phyloP scores from a whole-genome alignment of 1,139 yeast species.

The Debaryomycetaceae sp. region DNA sequence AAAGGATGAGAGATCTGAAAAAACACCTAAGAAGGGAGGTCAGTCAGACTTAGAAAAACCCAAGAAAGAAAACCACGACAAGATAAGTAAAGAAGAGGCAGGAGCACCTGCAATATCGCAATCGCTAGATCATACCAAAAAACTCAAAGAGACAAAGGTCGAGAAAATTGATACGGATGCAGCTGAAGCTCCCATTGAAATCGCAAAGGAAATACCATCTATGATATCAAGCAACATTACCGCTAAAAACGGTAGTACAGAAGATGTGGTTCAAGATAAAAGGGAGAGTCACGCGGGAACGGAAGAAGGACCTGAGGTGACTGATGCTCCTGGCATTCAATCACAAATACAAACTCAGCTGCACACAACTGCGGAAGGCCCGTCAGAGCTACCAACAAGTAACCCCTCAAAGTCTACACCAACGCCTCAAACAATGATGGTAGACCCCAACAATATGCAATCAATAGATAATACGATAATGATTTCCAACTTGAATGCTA shows the following conservation, averaged over 20 bases:
- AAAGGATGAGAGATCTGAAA: constrained; percentile 62
- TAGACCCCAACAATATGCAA: constrained; percentile 44
- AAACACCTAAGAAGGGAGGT: constrained; percentile 24
- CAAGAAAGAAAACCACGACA: constrained; percentile 4
- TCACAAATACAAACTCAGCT: background rate
- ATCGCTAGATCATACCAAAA: background rate
- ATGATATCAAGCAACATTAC: background rate
- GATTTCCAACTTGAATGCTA: constrained; percentile 76
- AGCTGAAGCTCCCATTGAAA: background rate
- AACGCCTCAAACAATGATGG: constrained; percentile 9
- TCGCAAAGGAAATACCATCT: background rate
- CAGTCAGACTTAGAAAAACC: constrained; percentile 25
- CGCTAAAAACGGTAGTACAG: background rate
- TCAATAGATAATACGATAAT: constrained; percentile 69
- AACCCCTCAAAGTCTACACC: constrained; percentile 4
- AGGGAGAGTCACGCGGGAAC: background rate
- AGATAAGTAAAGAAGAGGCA: constrained; percentile 9
- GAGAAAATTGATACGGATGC: background rate
- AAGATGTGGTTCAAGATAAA: background rate
- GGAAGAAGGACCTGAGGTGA: background rate
- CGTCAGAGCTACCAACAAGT: background rate
- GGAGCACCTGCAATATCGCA: background rate
- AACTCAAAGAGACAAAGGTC: background rate
- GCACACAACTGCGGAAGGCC: background rate
- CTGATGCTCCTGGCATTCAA: background rate